These are phyloP conservation scores for Fusarium camptoceras DNA, from an alignment of 2,329 filamentous ascomycete species.

Conservation along the genomic window DNA sequence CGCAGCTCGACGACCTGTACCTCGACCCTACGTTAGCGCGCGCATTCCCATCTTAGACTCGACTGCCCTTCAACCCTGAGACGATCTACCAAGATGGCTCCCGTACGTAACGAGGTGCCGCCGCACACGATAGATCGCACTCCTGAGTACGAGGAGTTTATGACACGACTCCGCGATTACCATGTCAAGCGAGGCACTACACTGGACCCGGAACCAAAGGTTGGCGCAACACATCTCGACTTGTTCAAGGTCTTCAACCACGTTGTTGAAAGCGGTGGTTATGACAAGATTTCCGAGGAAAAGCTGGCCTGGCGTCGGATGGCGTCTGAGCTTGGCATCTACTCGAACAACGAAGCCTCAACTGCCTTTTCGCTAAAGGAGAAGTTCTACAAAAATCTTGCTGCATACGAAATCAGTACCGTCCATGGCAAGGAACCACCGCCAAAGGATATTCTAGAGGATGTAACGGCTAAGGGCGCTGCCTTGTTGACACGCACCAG, in stretches of 20 bases:
- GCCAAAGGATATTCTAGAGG: constrained; percentile 87
- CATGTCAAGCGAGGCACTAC: constrained; percentile 82
- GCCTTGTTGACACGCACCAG: constrained; percentile 81
- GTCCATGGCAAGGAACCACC: constrained; percentile 84
- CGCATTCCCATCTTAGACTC: constrained; percentile 17
- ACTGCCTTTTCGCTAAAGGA: constrained; percentile 88
- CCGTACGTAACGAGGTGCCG: constrained; percentile 53
- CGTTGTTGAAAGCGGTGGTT: constrained; percentile 82
- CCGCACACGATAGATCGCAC: constrained; percentile 67
- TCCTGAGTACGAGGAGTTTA: constrained; percentile 82
- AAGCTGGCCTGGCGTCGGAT: constrained; percentile 89
- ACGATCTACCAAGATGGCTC: constrained; percentile 47
- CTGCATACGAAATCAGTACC: constrained; percentile 85
- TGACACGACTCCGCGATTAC: constrained; percentile 77
- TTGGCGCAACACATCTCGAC: constrained; percentile 81
- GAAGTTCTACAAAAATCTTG: constrained; percentile 89
- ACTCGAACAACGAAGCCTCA: constrained; percentile 80
- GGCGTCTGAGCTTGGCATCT: constrained; percentile 79
- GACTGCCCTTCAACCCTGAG: constrained; percentile 3
- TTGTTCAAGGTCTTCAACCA: constrained; percentile 82
- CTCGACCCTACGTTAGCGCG: constrained; percentile 4
- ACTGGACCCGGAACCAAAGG: constrained; percentile 84
- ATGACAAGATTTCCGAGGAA: constrained; percentile 84
- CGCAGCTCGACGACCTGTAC: constrained; percentile 6
- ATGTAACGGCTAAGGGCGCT: constrained; percentile 86